Evolutionary conservation across 352 stramenopile species (phyloP).

Genomic region (Globisporangium splendens): DNA sequence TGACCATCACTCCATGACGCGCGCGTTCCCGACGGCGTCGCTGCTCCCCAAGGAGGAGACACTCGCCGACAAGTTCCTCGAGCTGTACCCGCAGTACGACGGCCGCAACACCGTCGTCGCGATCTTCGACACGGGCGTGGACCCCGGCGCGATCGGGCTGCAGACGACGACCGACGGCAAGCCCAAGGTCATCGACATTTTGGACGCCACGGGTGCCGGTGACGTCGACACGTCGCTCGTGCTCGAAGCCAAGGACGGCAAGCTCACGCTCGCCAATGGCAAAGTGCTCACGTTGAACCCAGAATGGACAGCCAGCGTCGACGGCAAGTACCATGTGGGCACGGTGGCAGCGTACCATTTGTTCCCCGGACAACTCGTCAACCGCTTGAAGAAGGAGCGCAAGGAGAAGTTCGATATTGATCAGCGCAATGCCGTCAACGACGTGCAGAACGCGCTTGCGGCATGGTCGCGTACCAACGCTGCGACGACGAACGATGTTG

Average conservation of each 20-base stretch:
- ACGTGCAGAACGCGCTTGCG: conserved; percentile 55
- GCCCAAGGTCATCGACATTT: conserved; percentile 93
- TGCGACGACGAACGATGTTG: conserved; percentile 56
- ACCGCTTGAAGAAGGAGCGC: conserved; percentile 80
- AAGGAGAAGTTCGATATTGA: conserved; percentile 74
- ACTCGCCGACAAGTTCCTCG: conserved; percentile 72
- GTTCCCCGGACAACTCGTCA: conserved; percentile 74
- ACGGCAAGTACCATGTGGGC: conserved; percentile 81
- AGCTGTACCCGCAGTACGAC: conserved; percentile 84
- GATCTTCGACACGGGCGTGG: conserved; percentile 96
- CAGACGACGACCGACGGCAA: conserved; percentile 82
- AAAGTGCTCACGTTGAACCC: conserved; percentile 75
- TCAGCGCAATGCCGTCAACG: conserved; percentile 66
- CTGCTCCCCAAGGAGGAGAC: conserved; percentile 93
- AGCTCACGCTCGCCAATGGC: conserved; percentile 33
- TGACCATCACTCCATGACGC: conserved; percentile 21
- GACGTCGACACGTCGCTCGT: conserved; percentile 90
- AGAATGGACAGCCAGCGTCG: conserved; percentile 46
- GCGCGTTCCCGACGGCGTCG: conserved; percentile 57
- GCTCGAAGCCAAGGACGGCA: conserved; percentile 48
- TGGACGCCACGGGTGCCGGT: conserved; percentile 92
- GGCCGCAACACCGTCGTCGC: conserved; percentile 89
- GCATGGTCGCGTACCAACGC: conserved; percentile 60
- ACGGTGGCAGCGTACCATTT: conserved; percentile 85
- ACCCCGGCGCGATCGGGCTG: conserved; percentile 88